Base-by-base conservation (phyloP, 2,329 filamentous ascomycete genomes). In the Fusarium multiceps region DNA sequence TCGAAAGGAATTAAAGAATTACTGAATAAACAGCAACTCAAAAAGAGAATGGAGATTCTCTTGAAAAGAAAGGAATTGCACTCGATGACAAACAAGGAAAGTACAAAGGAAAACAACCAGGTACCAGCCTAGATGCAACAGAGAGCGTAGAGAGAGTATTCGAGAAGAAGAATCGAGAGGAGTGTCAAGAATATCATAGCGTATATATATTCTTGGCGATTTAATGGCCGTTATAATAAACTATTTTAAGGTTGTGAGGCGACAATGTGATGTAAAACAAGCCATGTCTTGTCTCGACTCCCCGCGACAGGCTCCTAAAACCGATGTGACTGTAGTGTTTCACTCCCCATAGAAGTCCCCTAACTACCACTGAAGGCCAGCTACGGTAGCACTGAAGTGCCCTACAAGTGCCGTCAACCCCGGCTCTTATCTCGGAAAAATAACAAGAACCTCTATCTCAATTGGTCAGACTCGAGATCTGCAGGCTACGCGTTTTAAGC, bases 111-210 rank as follows among this genome's bases (percentile, higher is more conserved):
- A 49, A 34, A 55, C 25, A 57, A 46, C 55, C 43, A 66, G 62
- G 63, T 66, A 61, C 63, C 63, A 66, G 63, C 63, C 63, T 66
- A 61, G 62, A 46, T 57, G 42, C 51, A 23, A 60, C 49, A 43
- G 59, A 63, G 59, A 63, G 48, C 23, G 61, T 49, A 66, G 28
- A 30, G 28, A 66, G 48, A 46, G 53, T 55, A 45, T 40, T 40
- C 48, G 37, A 23, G 23, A 51, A 34, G 20, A 25, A 13, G 32
- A 27, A 37, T 18, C 34, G 18, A 28, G 18, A 41, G 21, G 16
- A 43, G 21, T 6, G 9, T 37, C 23, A 20, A 13, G 32, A 51
- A 23, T 42, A n/a, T 10, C 34, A 51, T 18, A 37, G 49, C 23
- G 32, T 51, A 12, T n/a, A 8, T 11, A 7, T 23, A n/a, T 23